phyloP scores from a whole-genome alignment of 495 filamentous ascomycete species.

The Friedmanniomyces simplex region DNA sequence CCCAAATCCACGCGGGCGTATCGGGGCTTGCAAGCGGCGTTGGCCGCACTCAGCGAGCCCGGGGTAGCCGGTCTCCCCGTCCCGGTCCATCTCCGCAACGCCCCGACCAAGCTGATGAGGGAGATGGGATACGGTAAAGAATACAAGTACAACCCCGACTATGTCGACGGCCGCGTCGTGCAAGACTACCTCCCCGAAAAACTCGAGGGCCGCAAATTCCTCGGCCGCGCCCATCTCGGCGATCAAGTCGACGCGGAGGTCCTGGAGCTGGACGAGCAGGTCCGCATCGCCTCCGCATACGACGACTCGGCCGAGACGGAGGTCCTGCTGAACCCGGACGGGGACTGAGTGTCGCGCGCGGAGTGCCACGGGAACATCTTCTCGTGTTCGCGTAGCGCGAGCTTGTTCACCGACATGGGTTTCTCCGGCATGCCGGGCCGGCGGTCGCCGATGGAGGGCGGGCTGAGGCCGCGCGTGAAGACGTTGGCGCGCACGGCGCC shows the following conservation, averaged over 20 bases:
- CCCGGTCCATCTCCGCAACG: conserved; percentile 82
- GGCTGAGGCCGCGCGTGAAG: conserved; percentile 15
- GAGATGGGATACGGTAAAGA: conserved; percentile 81
- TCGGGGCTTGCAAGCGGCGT: conserved; percentile 67
- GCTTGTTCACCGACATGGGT: neutral
- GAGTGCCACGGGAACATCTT: neutral
- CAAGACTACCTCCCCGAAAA: conserved; percentile 84
- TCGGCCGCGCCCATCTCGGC: conserved; percentile 78
- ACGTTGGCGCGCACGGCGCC: conserved; percentile 7
- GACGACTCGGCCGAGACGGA: conserved; percentile 5
- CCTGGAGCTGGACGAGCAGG: conserved; percentile 10
- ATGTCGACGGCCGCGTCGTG: conserved; percentile 66
- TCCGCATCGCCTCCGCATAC: conserved; percentile 4
- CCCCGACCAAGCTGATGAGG: conserved; percentile 84
- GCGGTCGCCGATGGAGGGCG: conserved; percentile 1
- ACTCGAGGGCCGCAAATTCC: conserved; percentile 56
- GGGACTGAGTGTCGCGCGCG: conserved; percentile 10
- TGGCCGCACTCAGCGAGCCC: conserved; percentile 62
- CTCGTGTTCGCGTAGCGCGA: conserved; percentile 3
- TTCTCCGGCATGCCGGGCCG: neutral
- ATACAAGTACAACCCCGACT: conserved; percentile 96
- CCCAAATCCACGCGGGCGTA: conserved; percentile 83
- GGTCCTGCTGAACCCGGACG: conserved; percentile 16
- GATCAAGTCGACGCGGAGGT: conserved; percentile 58
- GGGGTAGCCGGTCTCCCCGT: conserved; percentile 69